Evolutionary conservation across 2,329 filamentous ascomycete species (phyloP).

Genomic region (Fusarium heterosporum): DNA sequence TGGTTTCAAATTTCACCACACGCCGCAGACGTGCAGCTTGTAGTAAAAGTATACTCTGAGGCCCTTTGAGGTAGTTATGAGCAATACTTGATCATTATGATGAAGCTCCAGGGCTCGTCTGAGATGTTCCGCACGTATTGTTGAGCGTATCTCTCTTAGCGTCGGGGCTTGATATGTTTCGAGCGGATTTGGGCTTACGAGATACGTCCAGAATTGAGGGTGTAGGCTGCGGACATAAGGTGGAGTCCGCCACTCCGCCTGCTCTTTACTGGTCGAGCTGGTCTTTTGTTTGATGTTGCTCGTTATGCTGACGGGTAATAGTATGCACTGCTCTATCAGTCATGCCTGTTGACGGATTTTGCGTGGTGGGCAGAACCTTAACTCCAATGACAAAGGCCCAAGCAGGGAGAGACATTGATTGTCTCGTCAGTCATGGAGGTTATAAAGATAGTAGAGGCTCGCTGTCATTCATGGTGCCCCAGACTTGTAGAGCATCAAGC

Average conservation of each 20-base stretch:
- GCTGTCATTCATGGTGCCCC: conserved; percentile 14
- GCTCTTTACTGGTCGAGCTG: conserved; percentile 9
- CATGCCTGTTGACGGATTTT: conserved; percentile 39
- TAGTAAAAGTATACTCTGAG: conserved; percentile 1
- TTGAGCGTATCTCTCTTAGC: conserved; percentile 25
- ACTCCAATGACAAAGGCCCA: conserved; percentile 33
- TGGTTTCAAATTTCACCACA: conserved; percentile 11
- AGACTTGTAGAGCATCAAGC: conserved; percentile 17
- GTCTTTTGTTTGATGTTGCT: not conserved
- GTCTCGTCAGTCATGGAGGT: conserved; percentile 2
- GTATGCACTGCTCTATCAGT: conserved; percentile 17
- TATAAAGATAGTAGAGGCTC: conserved; percentile 41
- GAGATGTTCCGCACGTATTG: conserved; percentile 29
- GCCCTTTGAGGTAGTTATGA: not conserved
- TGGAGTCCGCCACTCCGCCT: conserved; percentile 43
- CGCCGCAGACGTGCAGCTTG: conserved; percentile 15
- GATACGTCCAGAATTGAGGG: conserved; percentile 27
- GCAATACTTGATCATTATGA: conserved; percentile 17
- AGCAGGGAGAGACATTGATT: conserved; percentile 14
- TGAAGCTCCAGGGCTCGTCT: conserved; percentile 12
- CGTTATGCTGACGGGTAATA: conserved; percentile 40
- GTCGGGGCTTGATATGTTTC: conserved; percentile 37
- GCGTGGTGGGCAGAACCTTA: conserved; percentile 30
- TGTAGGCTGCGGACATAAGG: conserved; percentile 39
- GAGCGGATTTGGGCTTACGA: conserved; percentile 44